phyloP scores from a whole-genome alignment of 2,329 filamentous ascomycete genomes.

The Epichloe glyceriae region DNA sequence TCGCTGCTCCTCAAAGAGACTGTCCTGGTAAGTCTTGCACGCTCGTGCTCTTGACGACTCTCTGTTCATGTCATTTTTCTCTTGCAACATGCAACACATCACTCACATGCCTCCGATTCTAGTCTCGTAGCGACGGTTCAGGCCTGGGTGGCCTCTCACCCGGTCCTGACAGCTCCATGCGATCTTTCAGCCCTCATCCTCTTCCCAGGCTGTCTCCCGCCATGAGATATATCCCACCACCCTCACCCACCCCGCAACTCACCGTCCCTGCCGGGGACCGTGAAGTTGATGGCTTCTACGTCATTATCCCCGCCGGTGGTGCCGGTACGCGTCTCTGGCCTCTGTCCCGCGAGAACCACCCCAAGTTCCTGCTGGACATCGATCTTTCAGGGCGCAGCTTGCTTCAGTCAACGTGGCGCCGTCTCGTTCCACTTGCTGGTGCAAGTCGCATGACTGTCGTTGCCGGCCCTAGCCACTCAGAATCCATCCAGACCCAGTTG shows the following conservation, averaged over 20 bases:
- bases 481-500: conserved; percentile 13
- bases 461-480: conserved; percentile 13
- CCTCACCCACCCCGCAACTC: conserved; percentile 6
- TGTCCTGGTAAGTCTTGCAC: conserved; percentile 7
- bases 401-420: conserved; percentile 15
- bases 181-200: conserved; percentile 8
- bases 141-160: conserved; percentile 4
- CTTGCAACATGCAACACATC: neutral
- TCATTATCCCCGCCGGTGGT: conserved; percentile 16
- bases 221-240: conserved; percentile 7
- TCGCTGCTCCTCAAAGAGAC: conserved; percentile 12
- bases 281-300: conserved; percentile 16
- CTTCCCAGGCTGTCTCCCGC: conserved; percentile 6
- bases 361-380: conserved; percentile 16
- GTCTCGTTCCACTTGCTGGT: conserved; percentile 14
- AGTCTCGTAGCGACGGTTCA: conserved; percentile 5
- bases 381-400: conserved; percentile 14
- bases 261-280: conserved; percentile 8
- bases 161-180: conserved; percentile 3
- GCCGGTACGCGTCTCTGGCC: conserved; percentile 16
- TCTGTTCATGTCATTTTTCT: neutral
- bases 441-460: conserved; percentile 14
- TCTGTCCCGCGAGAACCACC: conserved; percentile 15
- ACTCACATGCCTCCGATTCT: neutral
- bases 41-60: neutral